Percentiles rank a stretch among this genome's conserved stretches.
These are phyloP conservation scores for Nothophoma quercina DNA, from an alignment of 2,329 filamentous ascomycete species.

Conservation along the genomic window DNA sequence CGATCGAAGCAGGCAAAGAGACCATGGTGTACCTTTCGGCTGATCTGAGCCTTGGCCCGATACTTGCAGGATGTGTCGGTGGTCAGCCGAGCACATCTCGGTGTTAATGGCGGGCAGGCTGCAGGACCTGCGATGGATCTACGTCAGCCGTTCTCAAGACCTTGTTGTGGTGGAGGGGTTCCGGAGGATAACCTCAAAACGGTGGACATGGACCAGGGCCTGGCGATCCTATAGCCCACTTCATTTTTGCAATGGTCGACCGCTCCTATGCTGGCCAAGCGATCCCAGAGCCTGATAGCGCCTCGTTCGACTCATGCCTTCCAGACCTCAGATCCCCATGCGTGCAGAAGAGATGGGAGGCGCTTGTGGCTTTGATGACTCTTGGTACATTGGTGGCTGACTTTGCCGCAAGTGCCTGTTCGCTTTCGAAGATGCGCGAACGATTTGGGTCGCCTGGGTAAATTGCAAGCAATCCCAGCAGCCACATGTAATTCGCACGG, in stretches of 20 bases:
- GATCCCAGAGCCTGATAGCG: constrained; percentile 15
- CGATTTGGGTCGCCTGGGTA: not conserved
- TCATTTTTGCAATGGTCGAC: constrained; percentile 23
- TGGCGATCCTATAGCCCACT: constrained; percentile 22
- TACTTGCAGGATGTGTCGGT: constrained; percentile 29
- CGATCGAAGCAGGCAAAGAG: constrained; percentile 23
- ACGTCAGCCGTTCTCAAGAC: constrained; percentile 39
- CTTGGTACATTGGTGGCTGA: constrained; percentile 13
- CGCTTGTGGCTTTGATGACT: not conserved
- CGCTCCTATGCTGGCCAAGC: constrained; percentile 7
- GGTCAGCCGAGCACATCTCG: constrained; percentile 40
- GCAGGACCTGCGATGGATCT: constrained; percentile 44
- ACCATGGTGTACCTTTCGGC: constrained; percentile 34
- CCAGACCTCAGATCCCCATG: not conserved
- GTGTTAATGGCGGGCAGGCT: constrained; percentile 31
- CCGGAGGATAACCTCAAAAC: constrained; percentile 44
- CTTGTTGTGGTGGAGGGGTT: constrained; percentile 42
- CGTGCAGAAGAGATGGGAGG: not conserved
- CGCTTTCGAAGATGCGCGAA: not conserved
- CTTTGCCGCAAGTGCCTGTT: constrained; percentile 2
- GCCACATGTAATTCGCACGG: constrained; percentile 12
- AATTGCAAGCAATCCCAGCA: constrained; percentile 9
- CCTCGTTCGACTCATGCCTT: constrained; percentile 1
- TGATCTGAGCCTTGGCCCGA: constrained; percentile 47
- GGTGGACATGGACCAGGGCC: constrained; percentile 37